Percentiles rank a stretch among this genome's conserved stretches.
phyloP scores from a whole-genome alignment of 2,329 filamentous ascomycete species.

The Trichoderma guizhouense region DNA sequence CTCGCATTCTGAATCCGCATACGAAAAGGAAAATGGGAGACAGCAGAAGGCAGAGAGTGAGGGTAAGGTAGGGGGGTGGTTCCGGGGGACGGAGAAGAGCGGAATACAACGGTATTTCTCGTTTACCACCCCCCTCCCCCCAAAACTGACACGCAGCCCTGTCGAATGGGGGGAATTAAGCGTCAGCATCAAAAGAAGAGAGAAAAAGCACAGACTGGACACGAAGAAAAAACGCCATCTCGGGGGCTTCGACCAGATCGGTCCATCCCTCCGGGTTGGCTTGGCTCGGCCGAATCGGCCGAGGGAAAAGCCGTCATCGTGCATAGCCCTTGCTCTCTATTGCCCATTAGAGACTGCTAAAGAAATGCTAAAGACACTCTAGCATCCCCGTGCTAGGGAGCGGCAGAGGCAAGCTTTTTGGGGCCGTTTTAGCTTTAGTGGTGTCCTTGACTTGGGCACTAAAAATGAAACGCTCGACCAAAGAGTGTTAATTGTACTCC shows the following conservation, averaged over 20 bases:
- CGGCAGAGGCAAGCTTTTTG: neutral
- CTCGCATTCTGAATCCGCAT: neutral
- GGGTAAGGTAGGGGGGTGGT: neutral
- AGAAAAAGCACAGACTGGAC: neutral
- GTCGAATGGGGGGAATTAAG: neutral
- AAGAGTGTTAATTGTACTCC: neutral
- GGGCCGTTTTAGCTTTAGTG: slow-evolving; percentile 5
- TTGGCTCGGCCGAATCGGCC: slow-evolving; percentile 8
- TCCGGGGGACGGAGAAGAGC: neutral
- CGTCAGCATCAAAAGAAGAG: neutral
- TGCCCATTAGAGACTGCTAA: neutral
- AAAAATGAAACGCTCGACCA: neutral
- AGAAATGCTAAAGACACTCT: neutral
- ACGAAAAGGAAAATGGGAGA: neutral
- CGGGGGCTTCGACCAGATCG: slow-evolving; percentile 15
- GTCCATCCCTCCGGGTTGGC: slow-evolving; percentile 12
- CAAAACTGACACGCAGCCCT: slow-evolving; percentile 4
- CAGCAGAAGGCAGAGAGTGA: neutral
- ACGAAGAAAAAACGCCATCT: slow-evolving; percentile 7
- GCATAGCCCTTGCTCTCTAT: neutral
- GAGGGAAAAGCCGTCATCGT: slow-evolving; percentile 12
- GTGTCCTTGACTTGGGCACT: neutral
- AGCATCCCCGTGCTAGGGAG: neutral
- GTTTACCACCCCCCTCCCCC: neutral
- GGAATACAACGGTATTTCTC: neutral